Conservation (phyloP, 2,329 filamentous ascomycete species). For the Fusarium nelsonii region DNA sequence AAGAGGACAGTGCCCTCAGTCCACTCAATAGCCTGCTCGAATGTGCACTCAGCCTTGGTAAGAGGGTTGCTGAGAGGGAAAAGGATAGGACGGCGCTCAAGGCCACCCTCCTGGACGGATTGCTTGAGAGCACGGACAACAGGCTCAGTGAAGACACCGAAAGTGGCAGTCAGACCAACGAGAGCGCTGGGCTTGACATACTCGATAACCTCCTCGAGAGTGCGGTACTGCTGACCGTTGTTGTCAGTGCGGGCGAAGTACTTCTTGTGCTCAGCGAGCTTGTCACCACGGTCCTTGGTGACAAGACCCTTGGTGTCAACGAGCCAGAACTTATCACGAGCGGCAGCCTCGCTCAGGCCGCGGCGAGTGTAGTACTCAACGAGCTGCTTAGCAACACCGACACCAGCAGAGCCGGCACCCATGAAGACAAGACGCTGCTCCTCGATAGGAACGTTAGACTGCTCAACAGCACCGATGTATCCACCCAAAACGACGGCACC, state of each 20-base stretch:
- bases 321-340: constrained; percentile 93
- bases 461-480: constrained; percentile 81
- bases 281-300: constrained; percentile 91
- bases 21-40: constrained; percentile 90
- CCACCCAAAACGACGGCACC: constrained; percentile 94
- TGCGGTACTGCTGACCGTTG: constrained; percentile 77
- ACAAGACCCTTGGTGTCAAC: constrained; percentile 98
- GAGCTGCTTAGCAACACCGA: constrained; percentile 97
- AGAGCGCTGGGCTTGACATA: constrained; percentile 95
- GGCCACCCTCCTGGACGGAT: constrained; percentile 71
- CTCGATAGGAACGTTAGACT: constrained; percentile 84
- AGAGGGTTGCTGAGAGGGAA: constrained; percentile 98
- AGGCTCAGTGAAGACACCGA: constrained; percentile 91
- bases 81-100: constrained; percentile 86
- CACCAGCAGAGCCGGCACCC: constrained; percentile 93
- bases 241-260: constrained; percentile 76
- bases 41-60: constrained; percentile 97
- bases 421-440: constrained; percentile 97
- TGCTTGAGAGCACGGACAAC: constrained; percentile 79
- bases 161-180: constrained; percentile 93
- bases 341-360: constrained; percentile 88
- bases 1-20: constrained; percentile 94
- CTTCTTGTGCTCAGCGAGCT: constrained; percentile 89
- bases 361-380: constrained; percentile 96
- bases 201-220: constrained; percentile 90